Evolutionary conservation across 306 rosid genomes (phyloP).

Genomic region (Dicorynia guianensis): DNA sequence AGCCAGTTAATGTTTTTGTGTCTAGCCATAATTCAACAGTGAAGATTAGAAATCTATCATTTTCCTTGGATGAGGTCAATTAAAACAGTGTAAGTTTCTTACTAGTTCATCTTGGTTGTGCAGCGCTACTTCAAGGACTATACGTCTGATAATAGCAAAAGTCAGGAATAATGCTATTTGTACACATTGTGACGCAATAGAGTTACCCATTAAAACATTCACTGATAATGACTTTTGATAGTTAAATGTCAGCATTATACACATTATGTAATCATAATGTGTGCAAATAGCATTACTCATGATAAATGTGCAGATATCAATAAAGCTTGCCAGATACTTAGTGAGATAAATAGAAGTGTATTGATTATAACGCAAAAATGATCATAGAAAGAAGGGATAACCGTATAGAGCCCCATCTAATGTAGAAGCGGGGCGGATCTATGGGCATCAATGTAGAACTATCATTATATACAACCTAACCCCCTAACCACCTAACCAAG

Average conservation of each 20-base stretch:
- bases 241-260: too few species aligned
- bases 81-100: background rate
- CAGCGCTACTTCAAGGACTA: background rate
- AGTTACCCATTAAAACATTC: too few species aligned
- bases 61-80: background rate
- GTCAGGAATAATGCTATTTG: too few species aligned
- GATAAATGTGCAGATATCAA: background rate
- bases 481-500: conserved; percentile 26
- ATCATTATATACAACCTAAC: conserved; percentile 31
- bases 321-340: conserved; percentile 3
- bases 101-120: background rate
- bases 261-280: too few species aligned
- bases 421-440: conserved; percentile 14
- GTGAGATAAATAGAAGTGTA: background rate
- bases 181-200: too few species aligned
- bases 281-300: too few species aligned
- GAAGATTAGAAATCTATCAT: background rate
- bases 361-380: conserved; percentile 18
- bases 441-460: conserved; percentile 7
- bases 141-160: background rate
- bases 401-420: conserved; percentile 15
- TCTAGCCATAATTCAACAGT: background rate
- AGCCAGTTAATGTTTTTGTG: background rate
- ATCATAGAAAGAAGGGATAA: conserved; percentile 4
- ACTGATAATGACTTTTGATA: too few species aligned